phyloP scores from a whole-genome alignment of 345 rosid genomes.

The Crucihimalaya himalaica region DNA sequence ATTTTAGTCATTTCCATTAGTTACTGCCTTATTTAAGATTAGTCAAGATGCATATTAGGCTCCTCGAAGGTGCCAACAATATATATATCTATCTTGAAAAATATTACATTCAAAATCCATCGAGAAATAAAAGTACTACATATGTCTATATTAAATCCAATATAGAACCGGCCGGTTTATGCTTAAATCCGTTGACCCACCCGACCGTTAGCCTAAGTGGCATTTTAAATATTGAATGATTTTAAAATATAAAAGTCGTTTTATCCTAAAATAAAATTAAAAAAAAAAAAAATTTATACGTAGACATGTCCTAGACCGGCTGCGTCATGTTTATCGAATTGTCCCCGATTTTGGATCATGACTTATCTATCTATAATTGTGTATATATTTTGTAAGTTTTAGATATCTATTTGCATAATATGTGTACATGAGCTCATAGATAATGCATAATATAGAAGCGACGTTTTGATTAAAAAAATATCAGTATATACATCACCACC shows the following conservation, averaged over 20 bases:
- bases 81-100: not conserved
- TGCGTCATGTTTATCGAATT: constrained; percentile 23
- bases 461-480: constrained; percentile 2
- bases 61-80: not conserved
- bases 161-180: not conserved
- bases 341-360: constrained; percentile 23
- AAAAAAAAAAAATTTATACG: not conserved
- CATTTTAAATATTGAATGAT: not conserved
- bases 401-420: constrained; percentile 1
- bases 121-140: not conserved
- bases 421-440: constrained; percentile 23
- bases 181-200: not conserved
- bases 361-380: not conserved
- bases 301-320: constrained; percentile 8
- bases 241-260: not conserved
- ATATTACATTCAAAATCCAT: not conserved
- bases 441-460: constrained; percentile 5
- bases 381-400: not conserved
- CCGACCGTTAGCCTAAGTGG: not conserved
- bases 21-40: not conserved
- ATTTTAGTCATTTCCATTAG: not conserved
- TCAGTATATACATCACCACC: constrained; percentile 4
- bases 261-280: no score
- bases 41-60: not conserved
- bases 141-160: not conserved